Base-by-base conservation (phyloP, 495 filamentous ascomycete genomes). In the Physcia stellaris region DNA sequence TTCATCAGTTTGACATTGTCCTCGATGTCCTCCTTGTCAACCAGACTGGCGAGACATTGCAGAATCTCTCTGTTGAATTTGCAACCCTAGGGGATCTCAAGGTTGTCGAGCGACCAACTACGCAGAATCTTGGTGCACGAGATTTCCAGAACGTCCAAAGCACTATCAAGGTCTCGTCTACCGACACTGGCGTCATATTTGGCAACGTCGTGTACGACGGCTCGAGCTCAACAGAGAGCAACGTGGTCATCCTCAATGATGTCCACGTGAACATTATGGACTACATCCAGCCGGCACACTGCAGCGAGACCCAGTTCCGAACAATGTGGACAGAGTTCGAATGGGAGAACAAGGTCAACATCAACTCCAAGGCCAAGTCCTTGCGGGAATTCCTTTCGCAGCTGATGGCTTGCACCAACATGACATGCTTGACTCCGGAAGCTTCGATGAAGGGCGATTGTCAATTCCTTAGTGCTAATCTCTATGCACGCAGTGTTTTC, bases 281-380 rank as follows among this genome's bases (percentile, higher is more conserved):
- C 61, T 99, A 99, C 62, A 99, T 99, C 50, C 87, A 96, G 52
- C 92, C 92, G 6, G 92, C 90, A 10, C 71, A 84, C 29, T 99
- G 92, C 67, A 87, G 83, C 11, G 92, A 99, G 67, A 95, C 88
- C 24, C 86, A 96, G 54, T 99, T 99, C 77, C 75, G 92, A 24
- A 93, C 86, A 17, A 99, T 99, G 92, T 99, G 92, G 92, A 96
- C 92, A 23, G 92, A 99, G 53, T 99, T 99, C 45, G 92, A 99
- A 60, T 99, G 92, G 92, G 92, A 99, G 69, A 99, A 99, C 67
- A 99, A 99, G 73, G 90, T 99, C 53, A 96, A 96, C 64, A 96
- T 96, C 63, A 94, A 93, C 59, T 86, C 82, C 47, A 94, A 95
- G 67, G 86, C 85, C 47, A 92, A 92, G 70, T 80, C 67, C 21